Base-by-base conservation (phyloP, 2,329 filamentous ascomycete species). In the Sarocladium kiliense region DNA sequence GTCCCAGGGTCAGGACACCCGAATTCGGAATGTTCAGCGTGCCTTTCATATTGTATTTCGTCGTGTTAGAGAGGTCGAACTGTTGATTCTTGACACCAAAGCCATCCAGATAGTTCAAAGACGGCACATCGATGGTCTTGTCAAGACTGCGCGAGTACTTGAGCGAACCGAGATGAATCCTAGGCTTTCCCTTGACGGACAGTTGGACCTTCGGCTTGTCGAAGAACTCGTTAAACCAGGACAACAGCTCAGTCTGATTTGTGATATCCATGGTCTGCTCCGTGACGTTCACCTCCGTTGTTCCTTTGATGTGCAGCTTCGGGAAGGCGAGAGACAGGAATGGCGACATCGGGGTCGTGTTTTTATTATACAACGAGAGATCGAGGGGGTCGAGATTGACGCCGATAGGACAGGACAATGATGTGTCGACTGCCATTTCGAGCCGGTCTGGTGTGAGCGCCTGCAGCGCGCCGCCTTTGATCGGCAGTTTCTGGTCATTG, bases 11-110 rank as follows among this genome's bases (percentile, higher is more conserved):
- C n/a, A 76, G 63, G 5, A 67, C 59, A 5, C 71, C 72, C 55
- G 66, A 66, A 56, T 76, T 76, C 4, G 73, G 73, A 18, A 76
- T 57, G 41, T 64, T 70, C 12, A 73, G 63, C 1, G 61, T 61
- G 2, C 72, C 72, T 26, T 64, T 60, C 26, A 76, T 61, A 55
- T 74, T 74, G 44, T 63, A 65, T 3, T 71, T 71, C 47, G 73
- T 64, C 0, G 62, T 63, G 21, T 61, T 57, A 1, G 71, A 69
- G 25, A 70, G 57, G 2, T 69, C 47, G 12, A 75, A 61, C 18
- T 63, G 58, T 19, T 72, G 62, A 12, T 66, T 61, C n/a, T 64
- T 53, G 41, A 74, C 70, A 12, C 59, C 63, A 53, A 72, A 73
- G 10, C 73, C 70, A 6, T 56, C 56, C 9, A 75, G 59, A 34